Evolutionary conservation across 1,284 basidiomycete species (phyloP).

Genomic region (Mycosarcoma maydis): DNA sequence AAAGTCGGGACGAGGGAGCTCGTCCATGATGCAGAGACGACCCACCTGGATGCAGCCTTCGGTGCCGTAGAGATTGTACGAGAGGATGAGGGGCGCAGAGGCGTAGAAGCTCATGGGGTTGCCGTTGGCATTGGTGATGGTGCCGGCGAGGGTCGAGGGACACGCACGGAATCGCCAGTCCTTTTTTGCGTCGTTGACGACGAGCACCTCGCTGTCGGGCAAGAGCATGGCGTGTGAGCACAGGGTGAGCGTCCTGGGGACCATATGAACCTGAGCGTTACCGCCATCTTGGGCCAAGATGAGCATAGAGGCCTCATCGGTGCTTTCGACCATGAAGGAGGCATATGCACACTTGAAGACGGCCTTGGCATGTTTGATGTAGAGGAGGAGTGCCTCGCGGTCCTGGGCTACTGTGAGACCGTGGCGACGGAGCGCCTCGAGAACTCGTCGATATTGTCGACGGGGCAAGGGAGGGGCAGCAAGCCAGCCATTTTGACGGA

Average conservation of each 20-base stretch:
- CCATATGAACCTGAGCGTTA: slow-evolving; percentile 9
- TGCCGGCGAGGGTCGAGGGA: slow-evolving; percentile 33
- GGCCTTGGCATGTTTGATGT: slow-evolving; percentile 37
- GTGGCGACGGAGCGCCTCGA: slow-evolving; percentile 34
- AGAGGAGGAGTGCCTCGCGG: slow-evolving; percentile 32
- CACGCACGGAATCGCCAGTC: slow-evolving; percentile 52
- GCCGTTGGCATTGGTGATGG: slow-evolving; percentile 27
- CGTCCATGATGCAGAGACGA: slow-evolving; percentile 49
- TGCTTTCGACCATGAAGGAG: slow-evolving; percentile 43
- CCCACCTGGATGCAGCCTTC: slow-evolving; percentile 44
- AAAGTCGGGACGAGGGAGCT: slow-evolving; percentile 37
- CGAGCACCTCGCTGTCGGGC: slow-evolving; percentile 42
- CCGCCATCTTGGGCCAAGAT: slow-evolving; percentile 44
- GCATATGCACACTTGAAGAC: slow-evolving; percentile 48
- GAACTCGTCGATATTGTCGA: slow-evolving; percentile 15
- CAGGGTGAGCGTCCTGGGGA: slow-evolving; percentile 27
- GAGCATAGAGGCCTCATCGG: slow-evolving; percentile 35
- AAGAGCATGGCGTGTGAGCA: slow-evolving; percentile 57
- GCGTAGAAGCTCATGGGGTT: slow-evolving; percentile 53
- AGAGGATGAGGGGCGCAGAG: slow-evolving; percentile 47
- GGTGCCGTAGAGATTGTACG: slow-evolving; percentile 25
- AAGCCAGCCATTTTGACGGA: slow-evolving; percentile 41
- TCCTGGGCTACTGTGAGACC: slow-evolving; percentile 24
- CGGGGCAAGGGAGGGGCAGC: slow-evolving; percentile 36
- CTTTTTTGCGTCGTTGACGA: slow-evolving; percentile 34